Percentiles rank a stretch among this genome's conserved stretches.
Conservation (phyloP, 345 rosid species). For the Pistacia vera region DNA sequence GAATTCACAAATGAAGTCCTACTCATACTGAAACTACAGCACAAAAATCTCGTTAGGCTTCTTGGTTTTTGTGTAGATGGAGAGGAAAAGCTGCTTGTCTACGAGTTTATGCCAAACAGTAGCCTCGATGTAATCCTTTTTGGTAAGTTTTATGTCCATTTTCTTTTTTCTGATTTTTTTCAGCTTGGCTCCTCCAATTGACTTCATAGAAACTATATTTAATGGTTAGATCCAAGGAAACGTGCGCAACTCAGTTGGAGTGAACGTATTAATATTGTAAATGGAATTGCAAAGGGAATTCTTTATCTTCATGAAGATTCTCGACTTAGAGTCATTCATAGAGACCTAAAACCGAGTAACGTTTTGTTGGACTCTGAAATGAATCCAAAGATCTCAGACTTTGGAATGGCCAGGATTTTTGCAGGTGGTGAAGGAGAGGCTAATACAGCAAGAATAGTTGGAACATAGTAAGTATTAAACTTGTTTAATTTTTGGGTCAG, state of each 20-base stretch:
- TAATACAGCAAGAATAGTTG: constrained; percentile 42
- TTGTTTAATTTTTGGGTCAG: too few relatives aligned
- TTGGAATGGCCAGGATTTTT: constrained; percentile 56
- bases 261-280: constrained; percentile 20
- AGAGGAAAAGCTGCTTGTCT: constrained; percentile 46
- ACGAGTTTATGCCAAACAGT: constrained; percentile 61
- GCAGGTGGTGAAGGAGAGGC: constrained; percentile 33
- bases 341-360: constrained; percentile 65
- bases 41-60: constrained; percentile 54
- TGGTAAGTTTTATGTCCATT: constrained; percentile 30
- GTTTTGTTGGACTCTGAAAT: constrained; percentile 45
- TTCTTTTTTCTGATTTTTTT: neutral
- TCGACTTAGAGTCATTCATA: constrained; percentile 46
- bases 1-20: constrained; percentile 44
- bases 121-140: constrained; percentile 45
- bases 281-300: constrained; percentile 38
- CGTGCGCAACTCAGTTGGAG: constrained; percentile 28
- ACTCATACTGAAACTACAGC: constrained; percentile 52
- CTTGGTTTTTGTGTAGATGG: constrained; percentile 50
- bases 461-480: constrained; percentile 14
- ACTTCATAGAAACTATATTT: neutral
- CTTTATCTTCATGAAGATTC: constrained; percentile 59
- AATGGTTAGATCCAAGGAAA: constrained; percentile 23
- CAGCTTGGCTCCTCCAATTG: too few relatives aligned
- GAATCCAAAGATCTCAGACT: constrained; percentile 65